These are phyloP conservation scores for Neofusicoccum sp. DNA, from an alignment of 2,329 filamentous ascomycete genomes.

Conservation along the genomic window DNA sequence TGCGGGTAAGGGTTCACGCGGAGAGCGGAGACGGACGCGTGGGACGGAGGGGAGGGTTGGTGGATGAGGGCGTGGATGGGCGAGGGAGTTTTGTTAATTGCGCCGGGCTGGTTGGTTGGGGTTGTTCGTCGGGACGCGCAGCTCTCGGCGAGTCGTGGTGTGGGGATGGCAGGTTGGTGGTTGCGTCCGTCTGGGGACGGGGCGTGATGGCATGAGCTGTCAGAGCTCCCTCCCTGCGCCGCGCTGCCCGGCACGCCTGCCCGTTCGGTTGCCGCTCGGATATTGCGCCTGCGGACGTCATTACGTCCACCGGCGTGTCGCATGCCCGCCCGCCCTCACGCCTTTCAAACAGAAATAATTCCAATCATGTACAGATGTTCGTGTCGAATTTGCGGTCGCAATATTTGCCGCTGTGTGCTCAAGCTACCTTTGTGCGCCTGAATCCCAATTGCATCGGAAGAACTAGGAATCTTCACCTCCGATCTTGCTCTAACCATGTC, in stretches of 20 bases:
- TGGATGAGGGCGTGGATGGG: neutral
- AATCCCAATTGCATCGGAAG: neutral
- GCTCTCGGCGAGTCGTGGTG: slow-evolving; percentile 13
- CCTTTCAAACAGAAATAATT: neutral
- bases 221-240: slow-evolving; percentile 5
- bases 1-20: neutral
- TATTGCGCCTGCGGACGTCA: slow-evolving; percentile 4
- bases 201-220: slow-evolving; percentile 15
- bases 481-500: slow-evolving; percentile 1
- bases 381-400: neutral
- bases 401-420: neutral
- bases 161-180: slow-evolving; percentile 14
- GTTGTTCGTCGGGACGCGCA: neutral
- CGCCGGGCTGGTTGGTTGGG: slow-evolving; percentile 8
- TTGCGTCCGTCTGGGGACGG: slow-evolving; percentile 10
- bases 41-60: neutral
- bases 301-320: neutral
- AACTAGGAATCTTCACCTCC: neutral
- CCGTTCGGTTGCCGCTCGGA: slow-evolving; percentile 5
- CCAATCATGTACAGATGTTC: too few relatives aligned
- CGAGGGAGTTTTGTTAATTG: neutral
- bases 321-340: neutral
- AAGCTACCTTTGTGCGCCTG: neutral
- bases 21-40: neutral
- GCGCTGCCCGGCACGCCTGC: neutral